phyloP scores from a whole-genome alignment of 2,329 filamentous ascomycete genomes.

The Aspergillus amoenus region DNA sequence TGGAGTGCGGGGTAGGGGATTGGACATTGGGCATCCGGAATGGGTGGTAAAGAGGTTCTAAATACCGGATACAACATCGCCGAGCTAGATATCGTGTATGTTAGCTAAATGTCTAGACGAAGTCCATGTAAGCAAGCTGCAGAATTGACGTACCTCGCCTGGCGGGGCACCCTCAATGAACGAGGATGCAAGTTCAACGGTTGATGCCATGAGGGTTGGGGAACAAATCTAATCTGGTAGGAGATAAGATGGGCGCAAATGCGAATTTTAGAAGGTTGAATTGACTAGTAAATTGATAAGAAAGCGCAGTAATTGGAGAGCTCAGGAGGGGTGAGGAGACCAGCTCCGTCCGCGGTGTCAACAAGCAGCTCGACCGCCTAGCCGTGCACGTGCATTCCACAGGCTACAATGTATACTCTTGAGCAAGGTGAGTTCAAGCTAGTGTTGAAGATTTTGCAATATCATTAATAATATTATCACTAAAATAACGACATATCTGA shows the following conservation, averaged over 20 bases:
- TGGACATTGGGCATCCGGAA: not conserved
- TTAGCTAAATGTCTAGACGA: slow-evolving; percentile 13
- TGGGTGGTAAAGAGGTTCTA: not conserved
- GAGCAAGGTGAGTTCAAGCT: not conserved
- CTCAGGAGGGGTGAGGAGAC: slow-evolving; percentile 8
- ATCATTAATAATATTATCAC: not conserved
- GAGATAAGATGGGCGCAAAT: not conserved
- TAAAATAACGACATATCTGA: not conserved
- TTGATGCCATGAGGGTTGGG: slow-evolving; percentile 40
- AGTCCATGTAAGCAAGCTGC: not conserved
- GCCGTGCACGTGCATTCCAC: slow-evolving; percentile 19
- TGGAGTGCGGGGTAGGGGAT: slow-evolving; percentile 7
- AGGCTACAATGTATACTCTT: not conserved
- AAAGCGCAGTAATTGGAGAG: not conserved
- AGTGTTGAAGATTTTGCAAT: not conserved
- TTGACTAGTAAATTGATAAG: not conserved
- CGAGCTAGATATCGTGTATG: slow-evolving; percentile 58
- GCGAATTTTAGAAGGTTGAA: not conserved
- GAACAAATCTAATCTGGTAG: not conserved
- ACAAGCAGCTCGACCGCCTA: slow-evolving; percentile 24
- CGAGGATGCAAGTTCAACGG: slow-evolving; percentile 66
- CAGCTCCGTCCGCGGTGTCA: slow-evolving; percentile 18
- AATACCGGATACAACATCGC: slow-evolving; percentile 82
- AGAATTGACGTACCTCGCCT: slow-evolving; percentile 71
- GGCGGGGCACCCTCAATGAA: slow-evolving; percentile 94